phyloP scores from a whole-genome alignment of 306 rosid species.

The Ormosia semicastrata region DNA sequence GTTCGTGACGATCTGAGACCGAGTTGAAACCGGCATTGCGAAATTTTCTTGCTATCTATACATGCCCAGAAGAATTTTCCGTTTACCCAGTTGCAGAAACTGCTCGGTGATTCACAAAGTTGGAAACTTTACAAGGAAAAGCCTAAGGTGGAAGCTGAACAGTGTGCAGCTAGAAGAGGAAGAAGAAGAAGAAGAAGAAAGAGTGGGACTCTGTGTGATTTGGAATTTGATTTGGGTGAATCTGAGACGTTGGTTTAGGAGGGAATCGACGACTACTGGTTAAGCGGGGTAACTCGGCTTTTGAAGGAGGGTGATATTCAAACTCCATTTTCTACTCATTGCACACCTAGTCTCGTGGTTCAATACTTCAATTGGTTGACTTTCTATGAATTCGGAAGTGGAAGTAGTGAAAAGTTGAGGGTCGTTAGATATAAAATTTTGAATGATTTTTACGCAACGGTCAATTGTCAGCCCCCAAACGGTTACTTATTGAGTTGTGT shows the following conservation, averaged over 20 bases:
- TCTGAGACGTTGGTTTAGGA: slow-evolving; percentile 44
- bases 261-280: slow-evolving; percentile 21
- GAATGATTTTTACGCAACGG: slow-evolving; percentile 55
- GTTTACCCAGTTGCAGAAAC: slow-evolving; percentile 25
- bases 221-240: slow-evolving; percentile 29
- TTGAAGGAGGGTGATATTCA: slow-evolving; percentile 18
- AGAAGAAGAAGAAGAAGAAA: slow-evolving; percentile 13
- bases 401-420: slow-evolving; percentile 30
- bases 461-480: slow-evolving; percentile 51
- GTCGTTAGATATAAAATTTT: slow-evolving; percentile 17
- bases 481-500: slow-evolving; percentile 31
- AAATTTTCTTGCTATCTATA: slow-evolving; percentile 3
- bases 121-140: slow-evolving; percentile 4
- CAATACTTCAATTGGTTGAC: neutral
- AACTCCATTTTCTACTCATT: slow-evolving; percentile 30
- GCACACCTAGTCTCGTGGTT: neutral
- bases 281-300: slow-evolving; percentile 28
- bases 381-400: neutral
- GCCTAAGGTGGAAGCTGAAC: neutral
- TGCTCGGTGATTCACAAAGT: neutral
- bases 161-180: slow-evolving; percentile 15
- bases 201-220: neutral
- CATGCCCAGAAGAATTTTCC: slow-evolving; percentile 42
- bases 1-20: slow-evolving; percentile 54
- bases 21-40: slow-evolving; percentile 87